phyloP scores from a whole-genome alignment of 2,329 filamentous ascomycete species.

The Cladosporium phlei region DNA sequence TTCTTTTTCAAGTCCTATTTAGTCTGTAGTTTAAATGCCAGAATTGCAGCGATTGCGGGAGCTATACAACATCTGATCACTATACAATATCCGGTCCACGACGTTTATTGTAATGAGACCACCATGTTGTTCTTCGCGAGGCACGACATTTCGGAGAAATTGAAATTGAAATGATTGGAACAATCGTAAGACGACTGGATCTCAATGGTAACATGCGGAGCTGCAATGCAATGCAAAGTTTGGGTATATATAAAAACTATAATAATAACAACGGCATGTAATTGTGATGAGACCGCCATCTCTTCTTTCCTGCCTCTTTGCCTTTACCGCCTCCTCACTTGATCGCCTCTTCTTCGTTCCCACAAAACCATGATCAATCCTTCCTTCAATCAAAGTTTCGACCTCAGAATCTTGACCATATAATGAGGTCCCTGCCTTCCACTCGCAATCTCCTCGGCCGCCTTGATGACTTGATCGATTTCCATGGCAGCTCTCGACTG shows the following conservation, averaged over 20 bases:
- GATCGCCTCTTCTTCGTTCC: too few species aligned
- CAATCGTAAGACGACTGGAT: not conserved
- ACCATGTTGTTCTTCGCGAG: too few species aligned
- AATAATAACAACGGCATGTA: too few species aligned
- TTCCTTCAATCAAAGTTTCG: not conserved
- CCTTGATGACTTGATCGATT: slow-evolving; percentile 6
- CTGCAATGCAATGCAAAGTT: not conserved
- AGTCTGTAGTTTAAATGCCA: too few species aligned
- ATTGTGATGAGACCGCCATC: not conserved
- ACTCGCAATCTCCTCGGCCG: not conserved
- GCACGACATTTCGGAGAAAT: too few species aligned
- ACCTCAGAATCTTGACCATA: slow-evolving; percentile 3
- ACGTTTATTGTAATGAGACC: too few species aligned
- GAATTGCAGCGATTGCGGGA: too few species aligned
- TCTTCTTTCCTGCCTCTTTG: not conserved
- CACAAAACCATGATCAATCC: too few species aligned
- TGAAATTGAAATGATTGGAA: too few species aligned
- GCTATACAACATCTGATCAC: too few species aligned
- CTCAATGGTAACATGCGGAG: not conserved
- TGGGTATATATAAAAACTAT: not conserved
- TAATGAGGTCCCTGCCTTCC: slow-evolving; percentile 4
- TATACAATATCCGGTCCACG: too few species aligned
- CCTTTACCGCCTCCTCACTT: not conserved
- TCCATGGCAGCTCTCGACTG: not conserved
- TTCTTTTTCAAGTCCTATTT: too few species aligned